Evolutionary conservation across 176 grass and related monocot genomes (phyloP).

Genomic region (barley (Hordeum vulgare)): DNA sequence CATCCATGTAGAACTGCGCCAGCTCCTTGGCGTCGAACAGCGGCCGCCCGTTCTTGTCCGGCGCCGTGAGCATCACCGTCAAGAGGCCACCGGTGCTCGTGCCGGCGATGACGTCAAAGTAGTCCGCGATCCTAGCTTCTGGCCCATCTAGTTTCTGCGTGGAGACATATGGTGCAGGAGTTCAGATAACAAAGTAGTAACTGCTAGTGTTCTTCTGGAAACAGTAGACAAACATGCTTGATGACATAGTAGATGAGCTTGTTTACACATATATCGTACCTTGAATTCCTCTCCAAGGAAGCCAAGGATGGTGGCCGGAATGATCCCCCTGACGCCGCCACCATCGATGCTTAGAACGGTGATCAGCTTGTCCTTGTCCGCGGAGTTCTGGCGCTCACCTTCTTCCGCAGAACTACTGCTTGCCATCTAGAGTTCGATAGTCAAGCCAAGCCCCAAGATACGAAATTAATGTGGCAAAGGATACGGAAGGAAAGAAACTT

Average conservation of each 20-base stretch:
- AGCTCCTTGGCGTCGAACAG: slow-evolving; percentile 51
- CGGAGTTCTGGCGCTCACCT: neutral
- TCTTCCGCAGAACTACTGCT: neutral
- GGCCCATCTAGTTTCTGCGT: slow-evolving; percentile 52
- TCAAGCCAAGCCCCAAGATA: neutral
- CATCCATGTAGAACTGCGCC: slow-evolving; percentile 45
- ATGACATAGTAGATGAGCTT: neutral
- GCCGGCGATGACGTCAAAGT: slow-evolving; percentile 66
- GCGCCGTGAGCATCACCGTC: slow-evolving; percentile 54
- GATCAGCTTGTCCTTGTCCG: slow-evolving; percentile 39
- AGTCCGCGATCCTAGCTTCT: slow-evolving; percentile 54
- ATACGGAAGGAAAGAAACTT: neutral
- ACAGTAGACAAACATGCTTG: neutral
- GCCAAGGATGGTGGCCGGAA: slow-evolving; percentile 45
- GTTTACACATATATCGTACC: slow-evolving; percentile 24
- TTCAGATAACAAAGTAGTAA: neutral
- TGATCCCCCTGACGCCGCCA: slow-evolving; percentile 66
- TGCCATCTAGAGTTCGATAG: slow-evolving; percentile 2
- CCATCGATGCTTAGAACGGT: slow-evolving; percentile 79
- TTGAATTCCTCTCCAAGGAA: slow-evolving; percentile 65
- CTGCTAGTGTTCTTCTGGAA: neutral
- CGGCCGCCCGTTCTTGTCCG: slow-evolving; percentile 28
- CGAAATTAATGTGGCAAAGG: neutral
- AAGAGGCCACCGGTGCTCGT: slow-evolving; percentile 69
- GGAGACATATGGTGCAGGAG: neutral